Evolutionary conservation across 2,329 filamentous ascomycete genomes (phyloP).

Genomic region (Xylariaceae sp.): DNA sequence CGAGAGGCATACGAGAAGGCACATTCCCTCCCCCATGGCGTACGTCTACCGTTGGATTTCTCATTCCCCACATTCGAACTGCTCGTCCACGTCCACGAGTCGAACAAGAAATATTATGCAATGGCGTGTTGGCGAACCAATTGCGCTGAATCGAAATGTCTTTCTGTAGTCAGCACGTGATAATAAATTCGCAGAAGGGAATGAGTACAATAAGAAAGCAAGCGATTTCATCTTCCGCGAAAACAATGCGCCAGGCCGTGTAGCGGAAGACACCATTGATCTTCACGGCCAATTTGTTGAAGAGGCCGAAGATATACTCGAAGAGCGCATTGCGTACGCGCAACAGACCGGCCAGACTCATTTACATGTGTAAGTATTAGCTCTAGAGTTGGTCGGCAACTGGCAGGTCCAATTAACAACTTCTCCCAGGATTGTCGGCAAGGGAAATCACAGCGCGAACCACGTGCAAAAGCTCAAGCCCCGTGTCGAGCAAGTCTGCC

Average conservation of each 20-base stretch:
- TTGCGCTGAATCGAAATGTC: background rate
- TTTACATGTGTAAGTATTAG: slow-evolving; percentile 68
- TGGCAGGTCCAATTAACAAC: background rate
- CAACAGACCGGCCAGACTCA: slow-evolving; percentile 71
- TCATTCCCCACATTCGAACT: background rate
- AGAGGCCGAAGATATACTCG: slow-evolving; percentile 88
- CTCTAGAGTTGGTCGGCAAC: background rate
- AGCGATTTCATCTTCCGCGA: slow-evolving; percentile 93
- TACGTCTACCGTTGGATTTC: slow-evolving; percentile 36
- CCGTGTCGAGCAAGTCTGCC: slow-evolving; percentile 84
- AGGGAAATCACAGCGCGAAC: slow-evolving; percentile 80
- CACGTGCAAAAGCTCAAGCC: slow-evolving; percentile 95
- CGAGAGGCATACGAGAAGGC: slow-evolving; percentile 78
- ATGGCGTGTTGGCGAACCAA: no score
- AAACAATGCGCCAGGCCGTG: slow-evolving; percentile 78
- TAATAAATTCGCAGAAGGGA: slow-evolving; percentile 76
- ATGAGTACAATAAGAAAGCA: slow-evolving; percentile 85
- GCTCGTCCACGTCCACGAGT: background rate
- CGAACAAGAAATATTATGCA: background rate
- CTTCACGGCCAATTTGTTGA: slow-evolving; percentile 93
- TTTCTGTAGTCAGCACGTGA: slow-evolving; percentile 1
- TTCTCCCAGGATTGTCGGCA: slow-evolving; percentile 72
- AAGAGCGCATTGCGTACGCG: slow-evolving; percentile 79
- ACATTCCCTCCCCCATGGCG: slow-evolving; percentile 70
- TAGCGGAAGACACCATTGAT: slow-evolving; percentile 82